Base-by-base conservation (phyloP, 2,329 filamentous ascomycete genomes). In the Acrocalymma vagum region DNA sequence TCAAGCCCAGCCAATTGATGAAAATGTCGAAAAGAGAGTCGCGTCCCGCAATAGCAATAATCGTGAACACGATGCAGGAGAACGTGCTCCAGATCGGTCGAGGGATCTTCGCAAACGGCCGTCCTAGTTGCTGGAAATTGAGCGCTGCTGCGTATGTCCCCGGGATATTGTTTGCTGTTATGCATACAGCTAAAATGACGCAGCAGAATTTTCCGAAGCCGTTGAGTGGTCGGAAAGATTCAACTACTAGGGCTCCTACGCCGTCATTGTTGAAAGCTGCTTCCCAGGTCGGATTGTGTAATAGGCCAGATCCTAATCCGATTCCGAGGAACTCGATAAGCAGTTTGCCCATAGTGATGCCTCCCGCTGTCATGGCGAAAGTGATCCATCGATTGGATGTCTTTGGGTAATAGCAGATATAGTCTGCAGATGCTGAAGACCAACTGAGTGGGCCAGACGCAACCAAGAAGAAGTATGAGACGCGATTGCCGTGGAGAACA, bases 161-260 rank as follows among this genome's bases (percentile, higher is more conserved):
- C 9, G 84, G 84, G 60, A 82, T 85, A 70, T 87, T 87, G 72
- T 86, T 87, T 44, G 83, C 85, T 45, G 87, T 77, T 58, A 86
- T 86, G 35, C 80, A 83, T 7, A 88, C 76, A 3, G 83, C 82
- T 4, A 88, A 76, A 30, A 88, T 73, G 32, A 86, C 77, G 28
- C 87, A 69, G 64, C 86, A 89, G 74, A 90, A 87, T 56, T 86
- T 78, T 47, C 87, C 87, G 60, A 90, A 90, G 21, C 73, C 74
- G 28, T 85, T 84, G 0, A 87, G 72, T 6, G 77, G 77, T 8
- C 67, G 67, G 55, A 80, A 85, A 1, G 77, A 81, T 47, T 79
- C 80, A 1, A 85, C 80, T 2, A 87, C 79, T 1, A 87, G 73
- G 3, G 82, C 82, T 5, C 84, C 84, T 13, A 55, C 43, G 29